Percentiles rank a stretch among this genome's conserved stretches.
phyloP scores from a whole-genome alignment of 2,329 filamentous ascomycete species.

The Capronia americana region DNA sequence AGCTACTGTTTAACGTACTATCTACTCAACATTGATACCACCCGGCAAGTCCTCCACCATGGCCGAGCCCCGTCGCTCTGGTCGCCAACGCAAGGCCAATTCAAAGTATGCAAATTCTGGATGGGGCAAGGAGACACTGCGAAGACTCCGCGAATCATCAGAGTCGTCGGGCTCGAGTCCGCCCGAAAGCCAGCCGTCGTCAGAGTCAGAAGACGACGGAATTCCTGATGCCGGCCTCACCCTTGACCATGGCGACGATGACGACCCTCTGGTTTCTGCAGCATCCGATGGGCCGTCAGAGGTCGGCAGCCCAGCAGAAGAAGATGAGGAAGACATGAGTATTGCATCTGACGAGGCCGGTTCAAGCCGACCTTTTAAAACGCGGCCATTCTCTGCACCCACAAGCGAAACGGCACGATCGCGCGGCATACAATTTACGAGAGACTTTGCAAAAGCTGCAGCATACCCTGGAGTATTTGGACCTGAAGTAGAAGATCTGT shows the following conservation, averaged over 20 bases:
- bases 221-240: conserved; percentile 9
- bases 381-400: not conserved
- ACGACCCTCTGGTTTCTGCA: conserved; percentile 12
- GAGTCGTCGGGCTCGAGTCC: conserved; percentile 35
- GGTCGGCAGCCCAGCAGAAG: conserved; percentile 18
- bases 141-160: conserved; percentile 33
- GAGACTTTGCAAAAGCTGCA: conserved; percentile 51
- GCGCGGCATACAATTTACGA: conserved; percentile 47
- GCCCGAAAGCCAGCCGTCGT: conserved; percentile 6
- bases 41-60: conserved; percentile 9
- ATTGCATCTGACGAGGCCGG: conserved; percentile 16
- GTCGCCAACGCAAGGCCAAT: conserved; percentile 36
- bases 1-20: not conserved
- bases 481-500: conserved; percentile 56
- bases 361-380: not conserved
- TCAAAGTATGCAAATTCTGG: conserved; percentile 36
- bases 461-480: conserved; percentile 60
- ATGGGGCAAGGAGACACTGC: conserved; percentile 37
- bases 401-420: conserved; percentile 43
- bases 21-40: not conserved
- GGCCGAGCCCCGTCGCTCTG: conserved; percentile 35
- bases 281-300: conserved; percentile 19
- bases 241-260: conserved; percentile 18
- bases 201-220: conserved; percentile 3
- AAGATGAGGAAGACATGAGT: conserved; percentile 23